Evolutionary conservation across 2,329 filamentous ascomycete species (phyloP).

Genomic region (Byssothecium circinans): DNA sequence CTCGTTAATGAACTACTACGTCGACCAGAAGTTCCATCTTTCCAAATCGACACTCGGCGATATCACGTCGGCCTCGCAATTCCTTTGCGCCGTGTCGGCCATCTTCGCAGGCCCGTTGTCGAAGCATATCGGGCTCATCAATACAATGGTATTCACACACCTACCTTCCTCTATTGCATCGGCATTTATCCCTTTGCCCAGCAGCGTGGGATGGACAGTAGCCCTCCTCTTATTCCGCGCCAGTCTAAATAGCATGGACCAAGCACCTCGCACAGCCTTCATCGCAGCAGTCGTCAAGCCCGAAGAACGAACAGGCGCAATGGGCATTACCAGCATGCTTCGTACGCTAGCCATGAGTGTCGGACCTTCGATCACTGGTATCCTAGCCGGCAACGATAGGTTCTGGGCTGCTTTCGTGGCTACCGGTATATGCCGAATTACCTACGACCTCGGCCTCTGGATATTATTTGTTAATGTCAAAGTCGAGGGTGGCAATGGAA

Average conservation of each 20-base stretch:
- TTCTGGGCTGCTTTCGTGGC: slow-evolving; percentile 46
- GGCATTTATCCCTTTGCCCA: slow-evolving; percentile 57
- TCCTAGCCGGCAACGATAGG: slow-evolving; percentile 34
- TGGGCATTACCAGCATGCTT: slow-evolving; percentile 67
- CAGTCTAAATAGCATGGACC: slow-evolving; percentile 69
- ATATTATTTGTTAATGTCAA: slow-evolving; percentile 43
- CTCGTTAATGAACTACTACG: slow-evolving; percentile 42
- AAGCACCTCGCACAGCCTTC: slow-evolving; percentile 66
- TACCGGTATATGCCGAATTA: slow-evolving; percentile 38
- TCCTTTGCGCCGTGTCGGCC: slow-evolving; percentile 58
- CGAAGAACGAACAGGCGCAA: slow-evolving; percentile 68
- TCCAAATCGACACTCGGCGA: slow-evolving; percentile 61
- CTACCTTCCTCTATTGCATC: slow-evolving; percentile 64
- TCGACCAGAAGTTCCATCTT: slow-evolving; percentile 39
- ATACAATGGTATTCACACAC: slow-evolving; percentile 55
- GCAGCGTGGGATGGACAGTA: slow-evolving; percentile 55
- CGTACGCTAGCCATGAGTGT: slow-evolving; percentile 61
- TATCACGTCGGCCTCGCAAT: slow-evolving; percentile 52
- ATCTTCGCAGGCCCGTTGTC: slow-evolving; percentile 62
- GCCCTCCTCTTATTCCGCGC: slow-evolving; percentile 61
- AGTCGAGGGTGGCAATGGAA: slow-evolving; percentile 19
- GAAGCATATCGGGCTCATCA: slow-evolving; percentile 62
- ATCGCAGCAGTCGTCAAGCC: slow-evolving; percentile 68
- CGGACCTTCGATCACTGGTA: slow-evolving; percentile 43
- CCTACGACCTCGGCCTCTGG: slow-evolving; percentile 44